These are phyloP conservation scores for Pichia kudriavzevii DNA, from an alignment of 1,139 yeast genomes.

Conservation along the genomic window DNA sequence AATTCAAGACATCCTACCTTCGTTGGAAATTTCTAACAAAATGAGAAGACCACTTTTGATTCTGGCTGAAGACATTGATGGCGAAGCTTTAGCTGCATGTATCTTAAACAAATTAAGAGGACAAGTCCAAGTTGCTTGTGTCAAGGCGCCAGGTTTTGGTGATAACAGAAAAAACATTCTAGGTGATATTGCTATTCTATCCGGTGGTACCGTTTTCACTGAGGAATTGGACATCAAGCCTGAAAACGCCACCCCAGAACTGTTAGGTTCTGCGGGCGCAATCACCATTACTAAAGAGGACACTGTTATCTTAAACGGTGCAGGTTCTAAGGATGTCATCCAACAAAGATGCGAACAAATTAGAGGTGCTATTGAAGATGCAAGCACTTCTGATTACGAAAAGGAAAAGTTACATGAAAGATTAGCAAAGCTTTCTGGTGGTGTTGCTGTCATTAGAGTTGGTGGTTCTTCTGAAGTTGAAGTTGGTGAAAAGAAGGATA, in stretches of 20 bases:
- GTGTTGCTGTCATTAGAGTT: constrained; percentile 97
- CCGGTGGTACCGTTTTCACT: constrained; percentile 98
- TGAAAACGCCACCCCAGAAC: constrained; percentile 87
- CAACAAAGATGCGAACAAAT: constrained; percentile 94
- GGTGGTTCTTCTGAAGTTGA: constrained; percentile 99
- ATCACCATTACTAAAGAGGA: constrained; percentile 95
- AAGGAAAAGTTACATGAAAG: constrained; percentile 97
- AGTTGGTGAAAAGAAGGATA: constrained; percentile 99
- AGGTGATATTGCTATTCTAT: constrained; percentile 93
- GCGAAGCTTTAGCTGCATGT: constrained; percentile 99
- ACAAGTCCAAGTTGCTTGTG: constrained; percentile 97
- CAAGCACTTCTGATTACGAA: constrained; percentile 86
- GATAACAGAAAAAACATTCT: constrained; percentile 97
- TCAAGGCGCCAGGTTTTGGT: constrained; percentile 99
- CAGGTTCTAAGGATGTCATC: constrained; percentile 84
- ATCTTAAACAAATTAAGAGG: constrained; percentile 97
- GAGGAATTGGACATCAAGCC: constrained; percentile 98
- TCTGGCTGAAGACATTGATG: constrained; percentile 95
- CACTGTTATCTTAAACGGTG: constrained; percentile 92
- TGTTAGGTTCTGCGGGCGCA: constrained; percentile 90
- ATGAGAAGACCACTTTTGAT: constrained; percentile 91
- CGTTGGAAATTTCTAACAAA: constrained; percentile 91
- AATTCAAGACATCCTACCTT: constrained; percentile 88
- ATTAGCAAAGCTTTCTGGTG: constrained; percentile 96
- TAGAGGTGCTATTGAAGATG: constrained; percentile 69